phyloP scores from a whole-genome alignment of 352 stramenopile genomes.

The Phytophthora citrophthora region DNA sequence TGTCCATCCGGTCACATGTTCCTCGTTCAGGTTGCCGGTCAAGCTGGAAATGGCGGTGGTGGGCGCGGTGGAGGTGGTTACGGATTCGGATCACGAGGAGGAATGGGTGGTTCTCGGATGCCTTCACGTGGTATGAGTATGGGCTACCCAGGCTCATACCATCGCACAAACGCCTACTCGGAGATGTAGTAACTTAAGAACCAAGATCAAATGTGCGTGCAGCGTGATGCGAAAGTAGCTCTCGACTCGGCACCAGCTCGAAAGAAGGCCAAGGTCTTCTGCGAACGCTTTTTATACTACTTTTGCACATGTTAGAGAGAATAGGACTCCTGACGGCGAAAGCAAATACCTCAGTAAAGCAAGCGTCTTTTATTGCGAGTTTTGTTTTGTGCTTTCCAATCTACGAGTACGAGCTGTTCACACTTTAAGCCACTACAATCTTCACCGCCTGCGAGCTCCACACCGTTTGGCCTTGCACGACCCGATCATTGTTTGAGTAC shows the following conservation, averaged over 20 bases:
- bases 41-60: constrained; percentile 30
- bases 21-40: constrained; percentile 76
- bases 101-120: constrained; percentile 22
- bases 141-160: constrained; percentile 61
- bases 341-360: constrained; percentile 9
- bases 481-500: constrained; percentile 58
- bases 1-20: constrained; percentile 89
- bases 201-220: constrained; percentile 18
- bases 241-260: constrained; percentile 6
- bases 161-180: constrained; percentile 62
- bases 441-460: constrained; percentile 51
- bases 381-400: constrained; percentile 5
- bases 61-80: constrained; percentile 22
- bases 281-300: constrained; percentile 21
- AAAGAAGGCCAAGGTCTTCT: constrained; percentile 18
- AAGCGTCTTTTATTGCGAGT: constrained; percentile 11
- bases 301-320: constrained; percentile 18
- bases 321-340: constrained; percentile 13
- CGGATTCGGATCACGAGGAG: constrained; percentile 34
- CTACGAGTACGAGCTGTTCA: background rate
- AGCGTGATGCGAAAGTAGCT: constrained; percentile 32
- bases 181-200: constrained; percentile 53
- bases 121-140: constrained; percentile 48
- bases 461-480: constrained; percentile 56
- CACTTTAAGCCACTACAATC: constrained; percentile 26